Evolutionary conservation across 306 rosid species (phyloP).

Genomic region (Castanospermum australe): DNA sequence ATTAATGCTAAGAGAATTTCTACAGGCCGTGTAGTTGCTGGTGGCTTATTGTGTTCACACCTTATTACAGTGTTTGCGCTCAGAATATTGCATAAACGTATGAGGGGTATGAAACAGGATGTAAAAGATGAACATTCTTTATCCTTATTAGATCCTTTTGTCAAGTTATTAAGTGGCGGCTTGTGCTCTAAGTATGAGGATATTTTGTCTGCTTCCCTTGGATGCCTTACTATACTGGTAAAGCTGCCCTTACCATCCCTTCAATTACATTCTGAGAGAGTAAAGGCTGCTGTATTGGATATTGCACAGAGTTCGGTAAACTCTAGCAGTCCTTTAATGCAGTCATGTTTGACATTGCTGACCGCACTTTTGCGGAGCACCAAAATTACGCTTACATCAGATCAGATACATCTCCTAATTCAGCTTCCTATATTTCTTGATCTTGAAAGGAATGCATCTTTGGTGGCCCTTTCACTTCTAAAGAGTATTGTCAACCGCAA

Average conservation of each 20-base stretch:
- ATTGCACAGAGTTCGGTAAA: slow-evolving; percentile 65
- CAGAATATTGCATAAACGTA: slow-evolving; percentile 62
- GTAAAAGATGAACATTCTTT: slow-evolving; percentile 44
- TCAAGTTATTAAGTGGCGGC: slow-evolving; percentile 57
- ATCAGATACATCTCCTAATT: slow-evolving; percentile 64
- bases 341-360: slow-evolving; percentile 73
- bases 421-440: slow-evolving; percentile 86
- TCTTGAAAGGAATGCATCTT: slow-evolving; percentile 68
- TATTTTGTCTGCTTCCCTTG: slow-evolving; percentile 71
- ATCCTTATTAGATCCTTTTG: slow-evolving; percentile 80
- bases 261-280: slow-evolving; percentile 63
- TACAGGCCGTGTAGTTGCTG: slow-evolving; percentile 40
- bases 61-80: slow-evolving; percentile 83
- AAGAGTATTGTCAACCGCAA: slow-evolving; percentile 79
- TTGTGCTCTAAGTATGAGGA: slow-evolving; percentile 85
- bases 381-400: slow-evolving; percentile 63
- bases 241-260: slow-evolving; percentile 80
- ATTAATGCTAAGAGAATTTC: slow-evolving; percentile 42
- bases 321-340: slow-evolving; percentile 70
- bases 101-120: slow-evolving; percentile 57
- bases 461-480: slow-evolving; percentile 73
- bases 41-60: slow-evolving; percentile 65
- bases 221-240: slow-evolving; percentile 71
- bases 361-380: slow-evolving; percentile 76
- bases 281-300: slow-evolving; percentile 65